phyloP scores from a whole-genome alignment of 305 asterid species.

The Rubia balearica region DNA sequence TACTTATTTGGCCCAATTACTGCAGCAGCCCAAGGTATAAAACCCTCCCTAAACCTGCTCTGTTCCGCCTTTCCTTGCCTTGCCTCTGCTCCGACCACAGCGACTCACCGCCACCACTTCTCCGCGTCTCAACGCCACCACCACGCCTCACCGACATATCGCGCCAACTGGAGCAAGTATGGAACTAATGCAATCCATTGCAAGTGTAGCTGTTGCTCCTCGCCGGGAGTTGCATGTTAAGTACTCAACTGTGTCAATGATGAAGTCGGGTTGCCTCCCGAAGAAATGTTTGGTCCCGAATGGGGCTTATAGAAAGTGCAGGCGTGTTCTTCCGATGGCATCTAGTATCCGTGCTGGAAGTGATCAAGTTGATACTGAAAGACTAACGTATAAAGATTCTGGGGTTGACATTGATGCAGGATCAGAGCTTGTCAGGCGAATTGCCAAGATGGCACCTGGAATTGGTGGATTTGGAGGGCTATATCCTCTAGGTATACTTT shows the following conservation, averaged over 20 bases:
- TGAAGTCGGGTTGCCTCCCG: slow-evolving; percentile 22
- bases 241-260: slow-evolving; percentile 17
- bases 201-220: slow-evolving; percentile 16
- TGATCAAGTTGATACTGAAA: slow-evolving; percentile 27
- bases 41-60: too few species aligned
- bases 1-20: too few species aligned
- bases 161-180: slow-evolving; percentile 35
- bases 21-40: too few species aligned
- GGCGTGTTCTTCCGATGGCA: slow-evolving; percentile 27
- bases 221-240: slow-evolving; percentile 13
- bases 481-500: slow-evolving; percentile 68
- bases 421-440: slow-evolving; percentile 80
- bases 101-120: too few species aligned
- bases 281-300: slow-evolving; percentile 18
- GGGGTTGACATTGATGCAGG: slow-evolving; percentile 99
- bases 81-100: too few species aligned
- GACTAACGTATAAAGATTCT: slow-evolving; percentile 82
- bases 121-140: too few species aligned
- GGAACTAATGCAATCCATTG: slow-evolving; percentile 31
- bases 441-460: slow-evolving; percentile 95
- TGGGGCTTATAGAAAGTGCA: slow-evolving; percentile 17
- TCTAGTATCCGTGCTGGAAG: slow-evolving; percentile 23
- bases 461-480: slow-evolving; percentile 96
- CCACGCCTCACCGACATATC: background rate
- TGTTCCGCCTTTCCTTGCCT: too few species aligned